These are phyloP conservation scores for Symbiotaphrina buchneri DNA, from an alignment of 495 filamentous ascomycete species.

Conservation along the genomic window DNA sequence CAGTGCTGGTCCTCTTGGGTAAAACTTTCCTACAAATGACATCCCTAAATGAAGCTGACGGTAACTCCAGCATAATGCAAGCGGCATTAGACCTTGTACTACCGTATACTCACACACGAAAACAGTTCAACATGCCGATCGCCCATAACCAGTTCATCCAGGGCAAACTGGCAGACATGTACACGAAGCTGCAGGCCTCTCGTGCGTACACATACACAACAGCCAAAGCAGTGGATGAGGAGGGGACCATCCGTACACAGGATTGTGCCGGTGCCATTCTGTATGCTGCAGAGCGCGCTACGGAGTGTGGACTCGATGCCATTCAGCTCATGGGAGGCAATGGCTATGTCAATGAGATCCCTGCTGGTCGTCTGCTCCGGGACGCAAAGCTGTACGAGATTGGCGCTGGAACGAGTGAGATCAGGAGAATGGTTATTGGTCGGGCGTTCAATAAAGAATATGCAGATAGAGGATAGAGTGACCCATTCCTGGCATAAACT, in stretches of 20 bases:
- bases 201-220: conserved; percentile 60
- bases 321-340: conserved; percentile 90
- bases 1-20: conserved; percentile 72
- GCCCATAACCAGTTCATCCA: conserved; percentile 88
- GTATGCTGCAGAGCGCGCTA: conserved; percentile 85
- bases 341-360: conserved; percentile 91
- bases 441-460: conserved; percentile 86
- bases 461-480: no score
- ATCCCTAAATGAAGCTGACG: background rate
- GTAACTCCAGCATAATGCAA: conserved; percentile 69
- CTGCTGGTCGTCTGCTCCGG: conserved; percentile 61
- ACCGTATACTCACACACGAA: conserved; percentile 73
- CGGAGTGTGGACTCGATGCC: conserved; percentile 71
- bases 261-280: conserved; percentile 91
- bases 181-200: conserved; percentile 71
- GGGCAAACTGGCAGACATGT: conserved; percentile 90
- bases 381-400: conserved; percentile 94
- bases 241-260: conserved; percentile 49
- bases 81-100: conserved; percentile 68
- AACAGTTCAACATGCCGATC: conserved; percentile 74
- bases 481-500: no score
- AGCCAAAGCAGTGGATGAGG: conserved; percentile 52
- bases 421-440: conserved; percentile 85
- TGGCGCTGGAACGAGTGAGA: conserved; percentile 87
- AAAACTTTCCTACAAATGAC: conserved; percentile 5